Percentiles rank a stretch among this genome's conserved stretches.
These are phyloP conservation scores for Penicillium aurantiogriseum DNA, from an alignment of 2,329 filamentous ascomycete genomes.

Conservation along the genomic window DNA sequence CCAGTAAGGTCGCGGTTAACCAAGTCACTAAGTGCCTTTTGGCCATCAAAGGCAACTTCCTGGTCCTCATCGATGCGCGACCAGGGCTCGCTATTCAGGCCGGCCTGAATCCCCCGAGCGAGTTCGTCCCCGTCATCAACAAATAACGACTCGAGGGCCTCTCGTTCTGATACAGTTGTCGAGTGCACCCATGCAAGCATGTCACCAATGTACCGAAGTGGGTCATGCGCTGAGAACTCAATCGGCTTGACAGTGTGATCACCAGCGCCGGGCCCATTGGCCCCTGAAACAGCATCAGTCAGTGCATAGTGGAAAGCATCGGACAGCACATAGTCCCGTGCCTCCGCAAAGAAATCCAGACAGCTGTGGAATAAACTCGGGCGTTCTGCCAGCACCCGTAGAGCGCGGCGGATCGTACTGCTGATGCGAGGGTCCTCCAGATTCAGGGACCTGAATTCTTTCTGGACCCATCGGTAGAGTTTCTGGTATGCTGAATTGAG, in stretches of 20 bases:
- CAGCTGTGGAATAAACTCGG: constrained; percentile 91
- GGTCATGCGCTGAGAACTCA: constrained; percentile 88
- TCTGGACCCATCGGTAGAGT: constrained; percentile 90
- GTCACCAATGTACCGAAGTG: constrained; percentile 86
- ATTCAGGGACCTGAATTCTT: constrained; percentile 87
- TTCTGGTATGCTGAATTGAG: constrained; percentile 92
- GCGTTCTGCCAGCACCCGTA: constrained; percentile 83
- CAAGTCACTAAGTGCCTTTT: constrained; percentile 77
- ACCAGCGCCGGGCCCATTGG: constrained; percentile 46
- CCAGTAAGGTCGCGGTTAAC: constrained; percentile 82
- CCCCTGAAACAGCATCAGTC: constrained; percentile 63
- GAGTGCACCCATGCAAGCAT: constrained; percentile 98
- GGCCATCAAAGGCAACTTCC: constrained; percentile 67
- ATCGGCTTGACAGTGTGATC: constrained; percentile 78
- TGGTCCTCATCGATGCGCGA: constrained; percentile 61
- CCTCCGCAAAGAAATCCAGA: constrained; percentile 88
- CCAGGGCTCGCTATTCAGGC: constrained; percentile 82
- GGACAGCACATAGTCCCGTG: constrained; percentile 79
- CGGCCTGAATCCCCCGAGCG: constrained; percentile 74
- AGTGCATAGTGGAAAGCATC: constrained; percentile 87
- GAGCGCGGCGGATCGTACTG: constrained; percentile 74
- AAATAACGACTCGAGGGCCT: constrained; percentile 88
- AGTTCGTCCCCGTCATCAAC: constrained; percentile 88
- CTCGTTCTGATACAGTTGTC: constrained; percentile 86
- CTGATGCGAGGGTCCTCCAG: constrained; percentile 93